Evolutionary conservation across 768 basidiomycete genomes (phyloP), one percentile per base, ranked within the genome.

Genomic region (Termitomyces sp.): DNA sequence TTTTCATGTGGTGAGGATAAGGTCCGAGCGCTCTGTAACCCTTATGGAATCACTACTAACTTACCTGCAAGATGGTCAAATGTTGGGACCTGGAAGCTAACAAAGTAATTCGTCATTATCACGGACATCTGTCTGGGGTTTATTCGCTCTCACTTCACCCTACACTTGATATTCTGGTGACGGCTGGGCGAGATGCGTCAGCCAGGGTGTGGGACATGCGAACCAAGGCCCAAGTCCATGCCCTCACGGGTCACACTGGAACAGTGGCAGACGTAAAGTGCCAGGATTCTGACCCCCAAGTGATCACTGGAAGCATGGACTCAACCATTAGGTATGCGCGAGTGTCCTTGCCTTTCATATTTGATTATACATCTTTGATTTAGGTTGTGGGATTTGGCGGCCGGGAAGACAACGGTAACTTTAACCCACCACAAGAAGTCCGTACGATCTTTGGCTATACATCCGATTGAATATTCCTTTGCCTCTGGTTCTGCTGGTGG

Each of bases 181-280:
- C 97, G 0, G 85, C 90, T 4, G 97, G 97, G 42, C 87, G 97
- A 64, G 97, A 99, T 66, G 94, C 97, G 8, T 94, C 93, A 10
- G 96, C 95, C 1, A 85, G 97, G 56, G 95, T 98, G 0, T 99
- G 97, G 97, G 97, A 99, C 68, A 98, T 99, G 96, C 85, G 97
- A 40, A 96, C 95, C 33, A 96, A 98, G 67, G 90, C 94, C 10
- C 92, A 94, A 67, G 91, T 98, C 50, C 93, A 97, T 69, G 88
- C 94, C 43, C 80, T 99, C 23, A 75, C 91, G 0, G 97, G 97
- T 1, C 97, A 99, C 72, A 95, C 93, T 0, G 94, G 83, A 21
- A 99, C 97, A 0, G 88, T 99, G 45, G 93, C 95, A 5, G 92
- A 94, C 65, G 95, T 99, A 23, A 88, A 95, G 68, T 95, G 91